Base-by-base conservation (phyloP, 257 asterid species). In the Solanum corneliomulleri region DNA sequence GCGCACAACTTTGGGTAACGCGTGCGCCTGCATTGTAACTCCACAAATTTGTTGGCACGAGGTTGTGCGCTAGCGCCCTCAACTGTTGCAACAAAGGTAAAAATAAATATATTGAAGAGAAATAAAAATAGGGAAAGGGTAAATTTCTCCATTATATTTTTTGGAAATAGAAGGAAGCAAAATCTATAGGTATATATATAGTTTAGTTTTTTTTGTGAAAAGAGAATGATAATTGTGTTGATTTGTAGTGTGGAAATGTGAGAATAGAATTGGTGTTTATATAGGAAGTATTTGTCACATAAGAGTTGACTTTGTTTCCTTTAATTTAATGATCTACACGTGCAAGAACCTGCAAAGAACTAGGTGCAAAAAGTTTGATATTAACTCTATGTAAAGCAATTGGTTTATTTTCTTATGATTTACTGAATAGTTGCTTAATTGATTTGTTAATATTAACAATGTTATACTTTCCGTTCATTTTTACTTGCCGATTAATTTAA, bases 1-100 rank as follows among this genome's bases (percentile, higher is more conserved):
- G 77, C 76, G 25, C 98, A 94, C 27, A 94, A 80, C 7, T 82
- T 87, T 0, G 91, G 88, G 9, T 94, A 93, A 14, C 87, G 93
- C 2, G 96, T 94, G 31, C 87, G 83, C 11, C 62, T 86, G 27
- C 98, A 95, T 9, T 92, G 94, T 3, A 27, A 44, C 86, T 88
- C 91, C 72, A 93, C 82, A 66, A 90, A 94, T 8, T 93, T 90
- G 88, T 81, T 81, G 44, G 29, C 85, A 49, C n/a, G 44, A 81
- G 85, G 85, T 81, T 81, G 27, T 18, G 68, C 27, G 7, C 44
- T 47, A 9, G 68, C 9, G 29, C 85, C 85, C 7, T 18, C n/a
- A 14, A 49, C 85, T 29, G n/a, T 64, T 70, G 90, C 90, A 29
- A 83, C 83, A 11, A 83, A 71, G 84, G 92, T 25, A 33, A 85